phyloP scores from a whole-genome alignment of 2,329 filamentous ascomycete genomes.

The Nannizzia gypsea region DNA sequence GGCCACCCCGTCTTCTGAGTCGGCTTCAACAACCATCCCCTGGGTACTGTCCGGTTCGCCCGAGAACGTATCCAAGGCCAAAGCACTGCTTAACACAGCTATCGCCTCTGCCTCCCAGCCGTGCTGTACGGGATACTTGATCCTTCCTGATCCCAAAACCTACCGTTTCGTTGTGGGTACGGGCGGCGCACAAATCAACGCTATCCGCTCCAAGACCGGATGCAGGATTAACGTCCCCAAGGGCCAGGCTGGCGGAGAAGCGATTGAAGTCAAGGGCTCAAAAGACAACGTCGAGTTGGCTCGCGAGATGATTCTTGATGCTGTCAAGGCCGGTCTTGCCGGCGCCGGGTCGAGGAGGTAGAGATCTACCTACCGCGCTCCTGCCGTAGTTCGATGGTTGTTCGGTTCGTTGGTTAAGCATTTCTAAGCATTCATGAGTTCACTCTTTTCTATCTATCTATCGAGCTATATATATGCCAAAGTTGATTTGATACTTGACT shows the following conservation, averaged over 20 bases:
- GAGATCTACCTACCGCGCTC: no score
- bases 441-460: no score
- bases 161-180: conserved; percentile 86
- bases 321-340: conserved; percentile 44
- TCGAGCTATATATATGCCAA: no score
- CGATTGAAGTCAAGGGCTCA: conserved; percentile 77
- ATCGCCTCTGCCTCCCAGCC: conserved; percentile 47
- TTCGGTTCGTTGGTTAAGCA: no score
- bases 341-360: background rate
- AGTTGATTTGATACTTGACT: no score
- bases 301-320: conserved; percentile 75
- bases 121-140: conserved; percentile 66
- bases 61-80: conserved; percentile 73
- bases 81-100: conserved; percentile 58
- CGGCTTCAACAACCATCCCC: conserved; percentile 40
- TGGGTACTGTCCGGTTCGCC: conserved; percentile 76
- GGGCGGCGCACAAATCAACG: conserved; percentile 81
- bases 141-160: conserved; percentile 76
- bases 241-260: conserved; percentile 61
- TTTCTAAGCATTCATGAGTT: no score
- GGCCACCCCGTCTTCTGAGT: conserved; percentile 18
- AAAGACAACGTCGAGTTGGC: conserved; percentile 74
- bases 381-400: no score
- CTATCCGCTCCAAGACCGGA: conserved; percentile 80
- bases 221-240: conserved; percentile 91